Percentiles rank a stretch among this genome's conserved stretches.
Evolutionary conservation across 352 stramenopile genomes (phyloP).

Genomic region (Phytophthora sansomeana): DNA sequence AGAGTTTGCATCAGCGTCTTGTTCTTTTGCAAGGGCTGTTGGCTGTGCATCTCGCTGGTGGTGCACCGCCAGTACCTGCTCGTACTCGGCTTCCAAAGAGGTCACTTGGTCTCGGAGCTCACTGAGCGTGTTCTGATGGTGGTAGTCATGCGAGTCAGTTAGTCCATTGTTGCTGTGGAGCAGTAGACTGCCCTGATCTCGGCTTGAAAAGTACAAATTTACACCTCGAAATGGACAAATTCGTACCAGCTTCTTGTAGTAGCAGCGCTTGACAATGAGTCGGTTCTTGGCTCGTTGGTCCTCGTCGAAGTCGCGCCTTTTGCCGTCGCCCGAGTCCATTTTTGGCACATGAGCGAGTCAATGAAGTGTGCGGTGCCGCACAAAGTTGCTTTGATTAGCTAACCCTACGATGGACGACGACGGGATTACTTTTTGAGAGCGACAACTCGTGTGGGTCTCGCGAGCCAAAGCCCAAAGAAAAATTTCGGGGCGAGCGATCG

Average conservation of each 20-base stretch:
- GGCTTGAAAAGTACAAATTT: no score
- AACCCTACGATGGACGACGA: slow-evolving; percentile 26
- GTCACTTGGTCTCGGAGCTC: slow-evolving; percentile 55
- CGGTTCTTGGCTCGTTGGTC: slow-evolving; percentile 60
- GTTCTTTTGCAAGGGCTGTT: slow-evolving; percentile 4
- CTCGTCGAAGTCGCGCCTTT: slow-evolving; percentile 32
- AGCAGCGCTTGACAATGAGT: slow-evolving; percentile 72
- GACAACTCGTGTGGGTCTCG: slow-evolving; percentile 8
- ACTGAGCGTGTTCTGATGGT: slow-evolving; percentile 56
- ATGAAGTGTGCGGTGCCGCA: slow-evolving; percentile 20
- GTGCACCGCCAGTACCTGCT: slow-evolving; percentile 42
- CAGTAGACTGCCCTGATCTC: no score
- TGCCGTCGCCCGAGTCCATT: slow-evolving; percentile 15
- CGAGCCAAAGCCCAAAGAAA: slow-evolving; percentile 27
- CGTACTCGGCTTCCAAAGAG: slow-evolving; percentile 51
- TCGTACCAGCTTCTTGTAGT: slow-evolving; percentile 79
- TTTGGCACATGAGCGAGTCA: slow-evolving; percentile 27
- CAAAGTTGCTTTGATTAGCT: slow-evolving; percentile 19
- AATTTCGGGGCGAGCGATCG: slow-evolving; percentile 29
- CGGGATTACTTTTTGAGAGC: slow-evolving; percentile 26
- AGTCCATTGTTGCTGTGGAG: slow-evolving; percentile 12
- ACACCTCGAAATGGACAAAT: not conserved
- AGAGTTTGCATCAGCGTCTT: not conserved
- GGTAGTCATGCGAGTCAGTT: slow-evolving; percentile 6
- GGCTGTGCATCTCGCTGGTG: slow-evolving; percentile 40